These are phyloP conservation scores for Lotus japonicus DNA, from an alignment of 306 rosid species.

Conservation along the genomic window DNA sequence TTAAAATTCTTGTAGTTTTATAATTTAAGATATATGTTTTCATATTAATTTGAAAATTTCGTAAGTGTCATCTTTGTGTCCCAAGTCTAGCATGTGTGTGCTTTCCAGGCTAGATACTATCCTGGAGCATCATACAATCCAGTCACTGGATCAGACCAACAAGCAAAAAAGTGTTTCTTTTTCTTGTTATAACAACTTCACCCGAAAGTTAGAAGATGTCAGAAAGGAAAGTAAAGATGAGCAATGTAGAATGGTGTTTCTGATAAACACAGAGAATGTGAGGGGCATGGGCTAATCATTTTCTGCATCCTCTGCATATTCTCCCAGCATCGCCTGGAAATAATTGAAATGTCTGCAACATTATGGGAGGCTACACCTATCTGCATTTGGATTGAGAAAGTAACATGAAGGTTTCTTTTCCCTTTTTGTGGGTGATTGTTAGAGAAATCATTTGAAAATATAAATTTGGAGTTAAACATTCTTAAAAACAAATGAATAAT, in stretches of 20 bases:
- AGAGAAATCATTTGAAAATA: neutral
- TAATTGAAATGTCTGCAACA: neutral
- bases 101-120: no score
- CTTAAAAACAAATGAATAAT: no score
- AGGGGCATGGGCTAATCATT: conserved; percentile 6
- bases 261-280: conserved; percentile 9
- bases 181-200: neutral
- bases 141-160: neutral
- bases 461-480: no score
- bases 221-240: neutral
- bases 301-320: neutral
- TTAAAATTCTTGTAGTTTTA: no score
- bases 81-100: no score
- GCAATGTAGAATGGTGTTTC: neutral
- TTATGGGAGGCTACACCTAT: neutral
- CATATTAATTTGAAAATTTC: no score
- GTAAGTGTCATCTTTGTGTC: no score
- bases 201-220: neutral
- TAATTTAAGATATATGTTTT: no score
- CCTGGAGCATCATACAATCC: no score
- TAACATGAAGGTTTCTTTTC: neutral
- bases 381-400: conserved; percentile 7
- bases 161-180: neutral
- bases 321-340: neutral
- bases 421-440: neutral